These are phyloP conservation scores for Adansonia madagascariensis DNA, from an alignment of 441 rosid species.

Conservation along the genomic window DNA sequence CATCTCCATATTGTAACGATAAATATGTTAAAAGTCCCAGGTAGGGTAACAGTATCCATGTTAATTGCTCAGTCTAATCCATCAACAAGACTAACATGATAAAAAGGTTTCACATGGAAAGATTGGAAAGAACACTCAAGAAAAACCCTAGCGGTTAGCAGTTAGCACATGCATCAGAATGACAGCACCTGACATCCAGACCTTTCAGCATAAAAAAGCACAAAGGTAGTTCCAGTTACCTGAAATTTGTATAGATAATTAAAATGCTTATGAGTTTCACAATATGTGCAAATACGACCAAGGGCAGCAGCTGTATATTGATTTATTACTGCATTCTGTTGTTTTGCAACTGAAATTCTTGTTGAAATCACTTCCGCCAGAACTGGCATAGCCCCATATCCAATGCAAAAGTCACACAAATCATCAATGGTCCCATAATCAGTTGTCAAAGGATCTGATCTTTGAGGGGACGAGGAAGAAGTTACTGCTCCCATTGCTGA, in stretches of 20 bases:
- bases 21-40: not conserved
- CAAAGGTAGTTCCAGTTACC: constrained; percentile 45
- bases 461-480: constrained; percentile 89
- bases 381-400: constrained; percentile 83
- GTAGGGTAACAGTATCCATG: not conserved
- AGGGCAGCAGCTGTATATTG: constrained; percentile 75
- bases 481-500: constrained; percentile 56
- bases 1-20: not conserved
- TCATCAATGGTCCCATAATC: constrained; percentile 95
- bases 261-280: constrained; percentile 89
- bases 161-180: not conserved
- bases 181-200: not conserved
- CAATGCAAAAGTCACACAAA: constrained; percentile 79
- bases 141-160: not conserved
- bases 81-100: not conserved
- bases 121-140: not conserved
- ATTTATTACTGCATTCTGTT: constrained; percentile 59
- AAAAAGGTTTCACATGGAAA: not conserved
- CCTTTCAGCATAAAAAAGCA: not conserved
- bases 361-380: constrained; percentile 83
- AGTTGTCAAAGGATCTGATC: constrained; percentile 87
- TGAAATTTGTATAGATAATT: constrained; percentile 88
- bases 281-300: constrained; percentile 81
- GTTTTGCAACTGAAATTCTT: constrained; percentile 66
- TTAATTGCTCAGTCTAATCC: not conserved